A percentile compares a stretch with the other conserved stretches of the same genome.
These are phyloP conservation scores for Monilinia fructicola DNA, from an alignment of 2,329 filamentous ascomycete genomes.

Conservation along the genomic window DNA sequence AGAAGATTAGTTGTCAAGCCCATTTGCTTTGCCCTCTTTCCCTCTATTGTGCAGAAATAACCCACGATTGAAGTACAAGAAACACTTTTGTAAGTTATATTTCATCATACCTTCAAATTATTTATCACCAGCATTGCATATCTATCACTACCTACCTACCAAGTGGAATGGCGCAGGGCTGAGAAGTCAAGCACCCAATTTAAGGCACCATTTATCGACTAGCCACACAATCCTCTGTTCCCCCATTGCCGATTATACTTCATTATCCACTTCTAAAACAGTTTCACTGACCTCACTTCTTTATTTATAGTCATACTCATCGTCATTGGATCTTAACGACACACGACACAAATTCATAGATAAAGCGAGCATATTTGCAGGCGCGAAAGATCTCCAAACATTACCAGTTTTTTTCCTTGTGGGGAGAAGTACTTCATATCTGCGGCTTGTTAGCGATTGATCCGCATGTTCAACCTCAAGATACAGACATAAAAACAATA, in stretches of 20 bases:
- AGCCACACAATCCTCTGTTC: conserved; percentile 18
- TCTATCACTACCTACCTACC: neutral
- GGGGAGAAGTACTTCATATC: conserved; percentile 27
- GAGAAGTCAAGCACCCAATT: conserved; percentile 19
- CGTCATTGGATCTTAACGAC: conserved; percentile 29
- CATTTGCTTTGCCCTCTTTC: too few species aligned
- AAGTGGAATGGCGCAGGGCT: conserved; percentile 15
- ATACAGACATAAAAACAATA: conserved; percentile 29
- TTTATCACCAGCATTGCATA: too few species aligned
- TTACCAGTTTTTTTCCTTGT: conserved; percentile 26
- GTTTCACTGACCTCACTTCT: conserved; percentile 25
- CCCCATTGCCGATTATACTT: conserved; percentile 14
- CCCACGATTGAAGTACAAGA: neutral
- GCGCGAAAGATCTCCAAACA: conserved; percentile 17
- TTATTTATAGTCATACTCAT: conserved; percentile 26
- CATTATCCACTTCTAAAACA: conserved; percentile 8
- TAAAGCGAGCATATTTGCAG: conserved; percentile 12
- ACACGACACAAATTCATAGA: conserved; percentile 33
- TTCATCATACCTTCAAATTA: neutral
- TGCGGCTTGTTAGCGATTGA: conserved; percentile 31
- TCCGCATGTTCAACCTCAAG: conserved; percentile 39
- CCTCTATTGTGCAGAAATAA: neutral
- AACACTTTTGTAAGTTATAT: neutral
- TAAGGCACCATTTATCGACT: conserved; percentile 16
- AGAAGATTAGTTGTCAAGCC: neutral